Base-by-base conservation (phyloP, 2,329 filamentous ascomycete genomes). In the Cercospora janseana region DNA sequence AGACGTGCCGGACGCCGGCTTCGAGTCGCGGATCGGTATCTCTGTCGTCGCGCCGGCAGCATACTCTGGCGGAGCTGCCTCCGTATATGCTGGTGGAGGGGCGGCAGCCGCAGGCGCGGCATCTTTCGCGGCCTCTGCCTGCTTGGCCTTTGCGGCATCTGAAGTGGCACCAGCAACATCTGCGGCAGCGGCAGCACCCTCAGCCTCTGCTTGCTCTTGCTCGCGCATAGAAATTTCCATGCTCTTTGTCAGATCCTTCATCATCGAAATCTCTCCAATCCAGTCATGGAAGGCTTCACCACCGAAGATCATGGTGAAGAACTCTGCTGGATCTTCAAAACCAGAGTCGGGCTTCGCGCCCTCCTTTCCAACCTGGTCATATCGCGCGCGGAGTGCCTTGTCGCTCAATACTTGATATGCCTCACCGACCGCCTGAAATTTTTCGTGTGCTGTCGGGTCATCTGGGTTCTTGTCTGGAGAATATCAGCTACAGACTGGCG, bases 301-400 rank as follows among this genome's bases (percentile, higher is more conserved):
- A 61, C 93, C 93, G 67, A 98, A 98, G 62, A 98, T 98, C 77
- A 91, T 94, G 64, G 87, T 87, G 74, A 98, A 98, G 79, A 98
- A 98, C 72, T 98, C 93, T 58, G 90, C 81, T 1, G 93, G 93
- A 69, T 98, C 93, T 76, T 86, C 82, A 70, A 98, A 98, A 56
- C 93, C 93, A 63, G 89, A 87, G 63, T 85, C 83, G 0, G 93
- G 93, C 66, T 92, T 88, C 4, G 93, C 91, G 60, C 88, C 83
- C 64, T 98, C 93, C 73, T 97, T 97, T 69, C 93, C 93, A 77
- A 85, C 92, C 72, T 95, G 95, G 73, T 98, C 93, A 76, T 98
- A 98, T 66, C 88, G 85, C 64, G 86, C 88, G 64, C 93, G 86
- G 56, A 97, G 79, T 52, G 95, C 86, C 60, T 84, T 78, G 68